Percentiles rank a stretch among this genome's conserved stretches.
These are phyloP conservation scores for Baudoinia panamericana DNA, from an alignment of 495 filamentous ascomycete species.

Conservation along the genomic window DNA sequence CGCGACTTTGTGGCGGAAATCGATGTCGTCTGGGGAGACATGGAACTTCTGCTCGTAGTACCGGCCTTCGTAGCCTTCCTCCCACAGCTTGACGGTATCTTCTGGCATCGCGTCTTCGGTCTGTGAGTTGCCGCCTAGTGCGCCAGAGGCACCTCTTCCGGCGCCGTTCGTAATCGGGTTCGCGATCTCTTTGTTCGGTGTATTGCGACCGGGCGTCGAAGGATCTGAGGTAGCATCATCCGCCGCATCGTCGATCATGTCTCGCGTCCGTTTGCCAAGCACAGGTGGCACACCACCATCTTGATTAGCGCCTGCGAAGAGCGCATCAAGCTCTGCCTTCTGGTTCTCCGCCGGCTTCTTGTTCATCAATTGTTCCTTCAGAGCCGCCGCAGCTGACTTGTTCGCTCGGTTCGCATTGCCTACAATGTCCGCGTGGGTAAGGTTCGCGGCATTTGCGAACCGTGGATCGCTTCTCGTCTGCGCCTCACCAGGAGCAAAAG, in stretches of 20 bases:
- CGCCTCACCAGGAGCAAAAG: conserved; percentile 19
- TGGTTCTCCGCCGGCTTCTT: conserved; percentile 19
- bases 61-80: conserved; percentile 82
- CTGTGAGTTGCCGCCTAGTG: conserved; percentile 14
- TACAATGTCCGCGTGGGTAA: conserved; percentile 21
- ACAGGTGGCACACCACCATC: conserved; percentile 4
- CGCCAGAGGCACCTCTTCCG: conserved; percentile 11
- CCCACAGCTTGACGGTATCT: conserved; percentile 87
- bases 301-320: conserved; percentile 2
- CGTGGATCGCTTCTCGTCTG: conserved; percentile 17
- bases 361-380: conserved; percentile 66
- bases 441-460: neutral
- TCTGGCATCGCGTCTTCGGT: conserved; percentile 45
- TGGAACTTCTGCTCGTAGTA: conserved; percentile 97
- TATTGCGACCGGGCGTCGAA: conserved; percentile 47
- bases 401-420: conserved; percentile 69
- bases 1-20: conserved; percentile 86
- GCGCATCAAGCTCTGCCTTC: conserved; percentile 16
- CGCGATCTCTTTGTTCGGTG: conserved; percentile 32
- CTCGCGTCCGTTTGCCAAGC: conserved; percentile 16
- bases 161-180: conserved; percentile 3
- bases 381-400: conserved; percentile 79
- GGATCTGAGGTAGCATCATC: conserved; percentile 14
- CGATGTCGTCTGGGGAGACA: conserved; percentile 66
- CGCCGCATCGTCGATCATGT: conserved; percentile 17